Conservation (phyloP, 257 asterid genomes). For the Gynochthodes officinalis region DNA sequence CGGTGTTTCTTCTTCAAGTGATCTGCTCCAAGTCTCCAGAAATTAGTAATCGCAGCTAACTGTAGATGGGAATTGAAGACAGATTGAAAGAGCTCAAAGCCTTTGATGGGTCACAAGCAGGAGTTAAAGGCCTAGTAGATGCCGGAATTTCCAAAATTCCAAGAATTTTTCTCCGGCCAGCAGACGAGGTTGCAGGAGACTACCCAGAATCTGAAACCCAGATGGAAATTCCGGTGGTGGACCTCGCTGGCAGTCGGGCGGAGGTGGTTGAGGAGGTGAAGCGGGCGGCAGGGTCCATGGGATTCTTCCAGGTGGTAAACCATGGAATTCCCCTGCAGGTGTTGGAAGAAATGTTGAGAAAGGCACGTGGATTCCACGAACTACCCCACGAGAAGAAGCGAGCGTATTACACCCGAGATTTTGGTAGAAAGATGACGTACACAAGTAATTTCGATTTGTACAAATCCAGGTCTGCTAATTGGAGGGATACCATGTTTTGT, state of each 20-base stretch:
- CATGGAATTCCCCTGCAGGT: conserved; percentile 9
- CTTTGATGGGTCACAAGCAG: conserved; percentile 18
- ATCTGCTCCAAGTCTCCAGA: background rate
- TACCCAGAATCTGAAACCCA: conserved; percentile 14
- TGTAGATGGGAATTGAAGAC: background rate
- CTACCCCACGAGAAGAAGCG: conserved; percentile 10
- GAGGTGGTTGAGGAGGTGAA: conserved; percentile 12
- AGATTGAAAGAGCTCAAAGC: conserved; percentile 13
- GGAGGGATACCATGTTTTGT: conserved; percentile 10
- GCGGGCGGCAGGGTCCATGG: conserved; percentile 16
- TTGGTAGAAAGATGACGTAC: background rate
- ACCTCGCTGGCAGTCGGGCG: conserved; percentile 10
- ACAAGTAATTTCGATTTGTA: conserved; percentile 12
- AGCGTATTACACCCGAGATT: background rate
- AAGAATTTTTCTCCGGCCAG: conserved; percentile 12
- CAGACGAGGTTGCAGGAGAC: conserved; percentile 12
- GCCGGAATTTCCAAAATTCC: conserved; percentile 20
- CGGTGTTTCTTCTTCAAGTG: background rate
- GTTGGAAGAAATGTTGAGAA: conserved; percentile 13
- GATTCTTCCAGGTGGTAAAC: conserved; percentile 21
- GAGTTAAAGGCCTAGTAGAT: conserved; percentile 21
- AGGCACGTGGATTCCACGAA: conserved; percentile 15
- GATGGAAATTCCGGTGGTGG: conserved; percentile 19
- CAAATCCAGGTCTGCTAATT: conserved; percentile 3
- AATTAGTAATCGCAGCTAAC: background rate